Conservation (phyloP, 2,329 filamentous ascomycete species). For the Plectosphaerella sp. region DNA sequence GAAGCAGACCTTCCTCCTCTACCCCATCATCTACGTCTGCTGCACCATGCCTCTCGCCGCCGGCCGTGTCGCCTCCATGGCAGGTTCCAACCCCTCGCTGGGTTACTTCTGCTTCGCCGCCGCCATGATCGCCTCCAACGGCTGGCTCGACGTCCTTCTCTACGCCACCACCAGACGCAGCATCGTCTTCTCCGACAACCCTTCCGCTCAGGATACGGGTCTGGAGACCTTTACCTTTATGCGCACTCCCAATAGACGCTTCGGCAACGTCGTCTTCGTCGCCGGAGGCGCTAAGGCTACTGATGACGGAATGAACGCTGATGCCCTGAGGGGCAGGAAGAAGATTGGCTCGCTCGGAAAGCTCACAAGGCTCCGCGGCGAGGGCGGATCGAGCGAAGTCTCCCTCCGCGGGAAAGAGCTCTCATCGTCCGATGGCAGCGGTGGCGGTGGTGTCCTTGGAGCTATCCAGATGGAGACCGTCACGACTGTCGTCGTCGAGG, state of each 20-base stretch:
- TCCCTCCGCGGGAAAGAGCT: background rate
- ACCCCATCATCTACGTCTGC: constrained; percentile 65
- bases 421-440: background rate
- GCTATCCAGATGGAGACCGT: constrained; percentile 40
- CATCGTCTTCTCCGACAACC: constrained; percentile 42
- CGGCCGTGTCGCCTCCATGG: constrained; percentile 60
- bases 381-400: background rate
- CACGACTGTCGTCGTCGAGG: constrained; percentile 36
- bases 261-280: constrained; percentile 35
- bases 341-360: constrained; percentile 5
- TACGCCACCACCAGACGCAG: constrained; percentile 47
- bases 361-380: constrained; percentile 1
- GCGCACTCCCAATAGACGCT: constrained; percentile 29
- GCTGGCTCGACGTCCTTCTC: constrained; percentile 49
- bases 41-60: constrained; percentile 63
- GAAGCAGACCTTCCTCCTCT: constrained; percentile 57
- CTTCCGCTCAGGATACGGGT: constrained; percentile 39
- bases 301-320: constrained; percentile 1
- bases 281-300: constrained; percentile 15
- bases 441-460: background rate
- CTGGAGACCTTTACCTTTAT: constrained; percentile 48
- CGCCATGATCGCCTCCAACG: constrained; percentile 52
- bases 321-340: constrained; percentile 4
- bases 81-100: constrained; percentile 43
- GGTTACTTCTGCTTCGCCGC: constrained; percentile 56